phyloP scores from a whole-genome alignment of 1,284 basidiomycete species.

The Ceratobasidium sp. region DNA sequence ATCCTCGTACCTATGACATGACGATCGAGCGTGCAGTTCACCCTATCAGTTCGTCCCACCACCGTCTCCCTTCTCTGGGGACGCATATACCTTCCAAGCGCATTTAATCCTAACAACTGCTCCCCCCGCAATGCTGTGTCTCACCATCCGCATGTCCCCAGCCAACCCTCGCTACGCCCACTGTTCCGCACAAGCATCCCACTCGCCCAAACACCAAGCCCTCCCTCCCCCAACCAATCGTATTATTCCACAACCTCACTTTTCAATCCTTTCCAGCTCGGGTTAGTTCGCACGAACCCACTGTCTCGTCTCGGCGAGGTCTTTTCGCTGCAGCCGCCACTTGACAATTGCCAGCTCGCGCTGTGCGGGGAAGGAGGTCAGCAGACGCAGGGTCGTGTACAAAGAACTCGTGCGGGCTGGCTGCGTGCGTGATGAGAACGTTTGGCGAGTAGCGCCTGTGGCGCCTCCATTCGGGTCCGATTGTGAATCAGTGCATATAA shows the following conservation, averaged over 20 bases:
- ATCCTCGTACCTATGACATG: not conserved
- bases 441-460: not conserved
- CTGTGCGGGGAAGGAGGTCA: conserved; percentile 30
- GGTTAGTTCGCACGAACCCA: conserved; percentile 32
- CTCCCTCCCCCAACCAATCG: not conserved
- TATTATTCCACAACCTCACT: conserved; percentile 11
- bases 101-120: not conserved
- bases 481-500: not conserved
- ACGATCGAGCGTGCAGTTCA: not conserved
- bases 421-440: not conserved
- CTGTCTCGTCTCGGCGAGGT: conserved; percentile 23
- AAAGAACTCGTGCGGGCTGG: not conserved
- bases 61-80: conserved; percentile 10
- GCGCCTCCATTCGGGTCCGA: not conserved
- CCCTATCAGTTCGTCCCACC: conserved; percentile 8
- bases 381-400: conserved; percentile 18
- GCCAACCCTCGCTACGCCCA: conserved; percentile 8
- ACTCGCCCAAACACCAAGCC: not conserved
- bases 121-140: conserved; percentile 9
- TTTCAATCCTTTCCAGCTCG: conserved; percentile 27
- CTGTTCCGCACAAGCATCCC: not conserved
- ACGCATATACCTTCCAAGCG: conserved; percentile 7
- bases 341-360: conserved; percentile 5
- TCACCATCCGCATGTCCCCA: not conserved
- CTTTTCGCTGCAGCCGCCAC: conserved; percentile 25